A percentile compares a stretch with the other conserved stretches of the same genome.
These are phyloP conservation scores for Acaromyces ingoldii DNA, from an alignment of 1,284 basidiomycete genomes.

Conservation along the genomic window DNA sequence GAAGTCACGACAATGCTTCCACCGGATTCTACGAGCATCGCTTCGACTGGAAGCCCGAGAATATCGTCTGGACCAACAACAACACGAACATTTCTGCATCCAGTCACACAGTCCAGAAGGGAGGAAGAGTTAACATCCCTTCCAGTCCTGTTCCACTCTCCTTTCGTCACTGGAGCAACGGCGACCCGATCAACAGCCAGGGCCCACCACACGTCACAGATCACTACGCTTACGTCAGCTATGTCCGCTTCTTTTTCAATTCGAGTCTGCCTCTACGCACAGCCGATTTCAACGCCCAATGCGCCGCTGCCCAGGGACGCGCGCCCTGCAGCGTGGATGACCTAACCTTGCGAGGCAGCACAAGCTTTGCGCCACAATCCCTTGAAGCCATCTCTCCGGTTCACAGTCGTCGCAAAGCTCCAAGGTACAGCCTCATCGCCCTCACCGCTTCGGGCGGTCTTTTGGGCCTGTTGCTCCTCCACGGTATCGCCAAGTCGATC, in stretches of 20 bases:
- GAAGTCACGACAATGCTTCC: too few species aligned
- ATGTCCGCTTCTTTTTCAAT: conserved; percentile 42
- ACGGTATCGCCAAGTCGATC: conserved; percentile 11
- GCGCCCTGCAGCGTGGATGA: conserved; percentile 36
- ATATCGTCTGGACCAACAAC: conserved; percentile 23
- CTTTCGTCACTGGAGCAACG: conserved; percentile 33
- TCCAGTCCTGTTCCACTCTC: conserved; percentile 21
- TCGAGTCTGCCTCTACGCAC: conserved; percentile 28
- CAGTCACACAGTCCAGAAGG: conserved; percentile 17
- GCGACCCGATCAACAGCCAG: conserved; percentile 22
- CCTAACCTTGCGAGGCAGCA: conserved; percentile 24
- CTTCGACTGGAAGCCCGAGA: conserved; percentile 30
- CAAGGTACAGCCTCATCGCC: conserved; percentile 23
- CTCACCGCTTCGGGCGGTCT: conserved; percentile 23
- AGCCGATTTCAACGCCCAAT: conserved; percentile 22
- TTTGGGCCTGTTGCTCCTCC: conserved; percentile 31
- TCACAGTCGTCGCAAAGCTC: conserved; percentile 10
- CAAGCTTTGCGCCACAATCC: conserved; percentile 21
- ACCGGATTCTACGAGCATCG: too few species aligned
- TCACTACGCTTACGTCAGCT: conserved; percentile 24
- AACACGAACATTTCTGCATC: conserved; percentile 19
- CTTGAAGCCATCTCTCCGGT: conserved; percentile 11
- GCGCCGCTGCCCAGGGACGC: conserved; percentile 15
- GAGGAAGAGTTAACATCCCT: conserved; percentile 19
- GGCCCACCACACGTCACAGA: conserved; percentile 23